Conservation (phyloP, 768 basidiomycete species). For the Boletus bicolor region DNA sequence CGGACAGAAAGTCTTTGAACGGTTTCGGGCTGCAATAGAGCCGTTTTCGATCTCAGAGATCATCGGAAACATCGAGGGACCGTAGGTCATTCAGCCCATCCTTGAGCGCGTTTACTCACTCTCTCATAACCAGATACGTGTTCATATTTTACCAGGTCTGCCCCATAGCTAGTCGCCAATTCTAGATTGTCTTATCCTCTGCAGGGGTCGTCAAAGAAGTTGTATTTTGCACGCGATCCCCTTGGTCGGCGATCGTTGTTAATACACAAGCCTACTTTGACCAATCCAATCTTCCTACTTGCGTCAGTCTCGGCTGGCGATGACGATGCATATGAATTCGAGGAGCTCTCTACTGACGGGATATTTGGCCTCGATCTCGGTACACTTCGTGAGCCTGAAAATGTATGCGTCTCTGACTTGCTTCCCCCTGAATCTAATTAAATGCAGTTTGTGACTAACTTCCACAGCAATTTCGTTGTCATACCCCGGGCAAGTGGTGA, state of each 20-base stretch:
- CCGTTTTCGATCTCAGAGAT: constrained; percentile 46
- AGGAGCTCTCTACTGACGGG: constrained; percentile 58
- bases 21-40: constrained; percentile 22
- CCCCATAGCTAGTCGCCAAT: neutral
- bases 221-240: constrained; percentile 81
- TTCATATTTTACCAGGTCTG: constrained; percentile 76
- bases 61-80: constrained; percentile 71
- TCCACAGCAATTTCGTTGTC: constrained; percentile 16
- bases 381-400: constrained; percentile 15
- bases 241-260: constrained; percentile 85
- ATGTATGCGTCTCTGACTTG: constrained; percentile 24
- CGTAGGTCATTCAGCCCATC: constrained; percentile 47
- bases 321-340: constrained; percentile 45
- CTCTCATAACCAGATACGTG: constrained; percentile 55
- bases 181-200: neutral
- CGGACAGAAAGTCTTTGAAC: constrained; percentile 50
- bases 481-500: constrained; percentile 22
- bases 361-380: constrained; percentile 55
- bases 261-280: constrained; percentile 53
- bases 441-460: constrained; percentile 20
- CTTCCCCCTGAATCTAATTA: neutral
- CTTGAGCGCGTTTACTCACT: neutral
- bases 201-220: constrained; percentile 41
- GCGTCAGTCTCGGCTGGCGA: constrained; percentile 61
- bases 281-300: constrained; percentile 55